These are phyloP conservation scores for Biancaea sappan DNA, from an alignment of 306 rosid genomes.

Conservation along the genomic window DNA sequence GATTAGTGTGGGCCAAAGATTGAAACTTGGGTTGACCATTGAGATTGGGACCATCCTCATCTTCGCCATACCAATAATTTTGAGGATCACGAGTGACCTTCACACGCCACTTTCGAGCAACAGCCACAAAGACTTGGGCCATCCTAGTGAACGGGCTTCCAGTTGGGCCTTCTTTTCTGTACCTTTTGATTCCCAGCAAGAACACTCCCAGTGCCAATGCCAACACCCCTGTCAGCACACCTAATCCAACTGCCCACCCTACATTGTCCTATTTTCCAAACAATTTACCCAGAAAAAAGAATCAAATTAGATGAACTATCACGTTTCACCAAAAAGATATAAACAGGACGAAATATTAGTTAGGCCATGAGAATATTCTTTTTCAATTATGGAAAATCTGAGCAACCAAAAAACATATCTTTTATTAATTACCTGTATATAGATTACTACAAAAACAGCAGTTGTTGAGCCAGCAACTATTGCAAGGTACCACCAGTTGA, in stretches of 20 bases:
- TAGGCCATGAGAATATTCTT: too few relatives aligned
- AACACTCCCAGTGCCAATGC: slow-evolving; percentile 51
- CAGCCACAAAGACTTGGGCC: slow-evolving; percentile 62
- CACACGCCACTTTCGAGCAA: slow-evolving; percentile 51
- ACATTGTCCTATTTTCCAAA: slow-evolving; percentile 51
- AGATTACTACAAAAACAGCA: slow-evolving; percentile 49
- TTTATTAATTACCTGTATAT: slow-evolving; percentile 81
- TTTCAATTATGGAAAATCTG: too few relatives aligned
- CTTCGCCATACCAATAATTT: slow-evolving; percentile 35
- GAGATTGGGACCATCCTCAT: slow-evolving; percentile 24
- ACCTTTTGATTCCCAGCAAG: slow-evolving; percentile 51
- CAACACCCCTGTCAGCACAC: slow-evolving; percentile 53
- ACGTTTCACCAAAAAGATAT: too few relatives aligned
- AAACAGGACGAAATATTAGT: too few relatives aligned
- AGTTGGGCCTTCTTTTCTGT: slow-evolving; percentile 40
- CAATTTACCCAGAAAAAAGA: too few relatives aligned
- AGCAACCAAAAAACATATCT: too few relatives aligned
- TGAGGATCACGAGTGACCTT: not conserved
- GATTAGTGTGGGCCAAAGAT: slow-evolving; percentile 45
- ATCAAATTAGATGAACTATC: too few relatives aligned
- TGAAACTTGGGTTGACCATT: too few relatives aligned
- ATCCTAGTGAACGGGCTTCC: slow-evolving; percentile 64
- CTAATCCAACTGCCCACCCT: slow-evolving; percentile 67
- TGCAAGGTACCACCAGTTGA: slow-evolving; percentile 82
- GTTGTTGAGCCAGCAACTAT: slow-evolving; percentile 56